Percentiles rank a stretch among this genome's conserved stretches.
Conservation (phyloP, 129 eudicot genomes). For the Flaveria linearis region DNA sequence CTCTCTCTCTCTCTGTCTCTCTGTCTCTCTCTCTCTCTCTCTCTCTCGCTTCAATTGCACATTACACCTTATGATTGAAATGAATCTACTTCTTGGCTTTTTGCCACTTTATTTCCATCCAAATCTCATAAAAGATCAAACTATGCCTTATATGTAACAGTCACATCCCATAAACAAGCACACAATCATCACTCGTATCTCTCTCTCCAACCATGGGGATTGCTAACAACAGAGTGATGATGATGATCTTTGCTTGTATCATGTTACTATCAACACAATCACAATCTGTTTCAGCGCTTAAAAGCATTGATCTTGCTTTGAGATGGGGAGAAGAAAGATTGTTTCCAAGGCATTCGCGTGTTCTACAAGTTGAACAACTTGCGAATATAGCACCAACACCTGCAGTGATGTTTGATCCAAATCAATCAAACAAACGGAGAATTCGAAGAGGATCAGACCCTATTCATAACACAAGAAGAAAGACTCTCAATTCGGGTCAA, state of each 20-base stretch:
- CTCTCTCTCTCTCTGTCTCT: conserved; percentile 28
- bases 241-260: conserved; percentile 48
- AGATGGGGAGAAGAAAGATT: conserved; percentile 42
- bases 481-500: neutral
- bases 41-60: conserved; percentile 22
- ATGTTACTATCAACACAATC: conserved; percentile 51
- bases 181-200: conserved; percentile 25
- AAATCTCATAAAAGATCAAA: conserved; percentile 53
- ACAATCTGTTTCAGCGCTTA: conserved; percentile 48
- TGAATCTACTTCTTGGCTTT: conserved; percentile 64
- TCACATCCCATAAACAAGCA: conserved; percentile 29
- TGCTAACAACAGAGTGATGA: conserved; percentile 29
- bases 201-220: conserved; percentile 45
- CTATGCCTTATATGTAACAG: conserved; percentile 53
- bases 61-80: conserved; percentile 65
- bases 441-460: conserved; percentile 85
- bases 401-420: conserved; percentile 61
- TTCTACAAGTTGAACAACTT: conserved; percentile 43
- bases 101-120: conserved; percentile 49
- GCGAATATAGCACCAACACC: conserved; percentile 64
- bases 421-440: conserved; percentile 66
- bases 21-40: neutral
- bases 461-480: conserved; percentile 75
- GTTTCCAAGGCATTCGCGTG: conserved; percentile 44
- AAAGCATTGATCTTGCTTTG: conserved; percentile 60